phyloP scores from a whole-genome alignment of 345 rosid genomes.

The Citrus unshiu region DNA sequence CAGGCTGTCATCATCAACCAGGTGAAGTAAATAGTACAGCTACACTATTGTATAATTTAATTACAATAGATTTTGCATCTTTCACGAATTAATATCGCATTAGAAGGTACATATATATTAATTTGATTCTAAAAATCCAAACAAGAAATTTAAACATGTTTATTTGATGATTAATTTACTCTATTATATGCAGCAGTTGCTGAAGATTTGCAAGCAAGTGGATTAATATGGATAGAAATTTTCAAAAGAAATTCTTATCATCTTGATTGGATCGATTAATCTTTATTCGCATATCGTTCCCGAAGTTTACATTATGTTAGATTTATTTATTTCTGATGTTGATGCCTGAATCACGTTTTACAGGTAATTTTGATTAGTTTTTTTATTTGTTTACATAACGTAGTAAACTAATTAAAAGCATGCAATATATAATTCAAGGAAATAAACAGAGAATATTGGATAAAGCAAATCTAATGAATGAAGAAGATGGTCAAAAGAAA shows the following conservation, averaged over 20 bases:
- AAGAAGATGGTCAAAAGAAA: background rate
- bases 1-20: background rate
- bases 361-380: background rate
- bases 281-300: background rate
- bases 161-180: background rate
- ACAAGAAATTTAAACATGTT: background rate
- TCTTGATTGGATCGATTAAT: background rate
- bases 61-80: background rate
- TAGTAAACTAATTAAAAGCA: background rate
- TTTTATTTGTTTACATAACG: background rate
- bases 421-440: background rate
- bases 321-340: background rate
- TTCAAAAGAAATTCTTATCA: background rate
- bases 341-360: conserved; percentile 5
- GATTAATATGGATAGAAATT: background rate
- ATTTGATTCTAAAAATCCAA: background rate
- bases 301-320: background rate
- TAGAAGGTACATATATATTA: background rate
- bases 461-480: background rate
- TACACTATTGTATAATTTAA: background rate
- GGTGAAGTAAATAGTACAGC: too few relatives aligned
- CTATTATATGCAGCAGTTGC: background rate
- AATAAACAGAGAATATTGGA: background rate
- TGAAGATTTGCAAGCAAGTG: background rate
- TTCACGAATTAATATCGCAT: background rate